These are phyloP conservation scores for Leccinum cinnamomeum DNA, from an alignment of 1,284 basidiomycete genomes.

Conservation along the genomic window DNA sequence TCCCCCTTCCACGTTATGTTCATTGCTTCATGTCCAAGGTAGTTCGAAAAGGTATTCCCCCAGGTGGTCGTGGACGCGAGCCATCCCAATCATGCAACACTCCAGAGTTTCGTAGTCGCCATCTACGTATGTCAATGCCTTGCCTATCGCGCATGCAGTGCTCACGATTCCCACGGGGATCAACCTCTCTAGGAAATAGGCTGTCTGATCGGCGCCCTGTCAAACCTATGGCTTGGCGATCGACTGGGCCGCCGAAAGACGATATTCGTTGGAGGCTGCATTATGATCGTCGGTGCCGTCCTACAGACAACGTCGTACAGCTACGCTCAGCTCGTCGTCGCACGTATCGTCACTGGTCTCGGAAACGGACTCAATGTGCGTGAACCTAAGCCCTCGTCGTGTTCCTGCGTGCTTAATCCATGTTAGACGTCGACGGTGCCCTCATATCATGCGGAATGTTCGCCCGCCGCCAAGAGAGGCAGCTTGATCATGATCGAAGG, in stretches of 20 bases:
- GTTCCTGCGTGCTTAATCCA: neutral
- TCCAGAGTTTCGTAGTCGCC: conserved; percentile 35
- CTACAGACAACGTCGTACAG: conserved; percentile 48
- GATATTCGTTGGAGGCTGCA: conserved; percentile 46
- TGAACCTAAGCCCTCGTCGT: neutral
- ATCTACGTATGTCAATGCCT: conserved; percentile 24
- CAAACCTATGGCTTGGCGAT: conserved; percentile 50
- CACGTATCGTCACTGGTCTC: conserved; percentile 51
- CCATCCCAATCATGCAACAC: conserved; percentile 33
- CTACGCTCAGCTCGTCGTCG: conserved; percentile 51
- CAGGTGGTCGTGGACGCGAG: conserved; percentile 29
- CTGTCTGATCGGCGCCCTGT: conserved; percentile 47
- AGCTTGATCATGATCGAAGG: conserved; percentile 70
- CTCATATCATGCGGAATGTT: conserved; percentile 66
- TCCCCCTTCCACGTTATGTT: neutral
- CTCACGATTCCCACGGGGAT: neutral
- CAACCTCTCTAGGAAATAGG: conserved; percentile 28
- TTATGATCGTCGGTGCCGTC: conserved; percentile 56
- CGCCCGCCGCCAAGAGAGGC: conserved; percentile 59
- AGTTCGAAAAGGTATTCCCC: conserved; percentile 19
- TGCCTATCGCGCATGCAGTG: neutral
- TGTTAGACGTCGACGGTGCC: conserved; percentile 61
- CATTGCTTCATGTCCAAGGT: conserved; percentile 5
- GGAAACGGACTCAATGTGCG: conserved; percentile 69
- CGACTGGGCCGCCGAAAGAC: conserved; percentile 46